Conservation (phyloP, 352 stramenopile genomes). For the Globisporangium solare region DNA sequence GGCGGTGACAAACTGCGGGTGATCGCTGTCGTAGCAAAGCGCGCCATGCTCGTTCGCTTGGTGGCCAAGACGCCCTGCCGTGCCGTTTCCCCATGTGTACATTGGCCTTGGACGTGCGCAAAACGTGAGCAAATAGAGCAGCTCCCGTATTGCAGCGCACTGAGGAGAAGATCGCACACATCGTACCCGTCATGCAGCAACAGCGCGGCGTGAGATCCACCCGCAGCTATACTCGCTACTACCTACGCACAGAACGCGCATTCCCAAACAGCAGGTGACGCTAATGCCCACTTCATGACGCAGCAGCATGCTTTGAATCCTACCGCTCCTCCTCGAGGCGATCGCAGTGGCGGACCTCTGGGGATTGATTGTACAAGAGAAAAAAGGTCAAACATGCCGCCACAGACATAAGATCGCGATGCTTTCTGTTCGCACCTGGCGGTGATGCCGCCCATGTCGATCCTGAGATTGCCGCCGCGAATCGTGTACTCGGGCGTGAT, state of each 20-base stretch:
- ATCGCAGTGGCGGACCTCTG: constrained; percentile 59
- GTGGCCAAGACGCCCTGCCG: constrained; percentile 78
- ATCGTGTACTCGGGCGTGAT: constrained; percentile 52
- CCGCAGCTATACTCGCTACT: constrained; percentile 63
- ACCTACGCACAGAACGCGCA: constrained; percentile 20
- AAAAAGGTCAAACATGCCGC: no score
- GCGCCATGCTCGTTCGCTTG: constrained; percentile 40
- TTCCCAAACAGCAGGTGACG: not conserved
- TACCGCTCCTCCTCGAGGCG: constrained; percentile 50
- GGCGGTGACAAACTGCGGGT: constrained; percentile 50
- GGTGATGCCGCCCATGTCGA: constrained; percentile 80
- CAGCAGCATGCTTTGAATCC: not conserved
- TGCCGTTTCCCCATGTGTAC: constrained; percentile 90
- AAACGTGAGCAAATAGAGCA: not conserved
- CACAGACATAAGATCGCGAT: no score
- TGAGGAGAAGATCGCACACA: no score
- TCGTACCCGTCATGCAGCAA: constrained; percentile 75
- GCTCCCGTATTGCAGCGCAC: not conserved
- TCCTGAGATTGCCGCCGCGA: constrained; percentile 44
- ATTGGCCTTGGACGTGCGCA: constrained; percentile 42
- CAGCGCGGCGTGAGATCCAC: constrained; percentile 76
- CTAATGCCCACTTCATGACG: not conserved
- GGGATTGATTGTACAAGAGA: no score
- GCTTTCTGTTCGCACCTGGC: constrained; percentile 29
- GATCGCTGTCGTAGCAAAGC: constrained; percentile 61